These are phyloP conservation scores for Penicillium robsamsonii DNA, from an alignment of 495 filamentous ascomycete genomes.

Conservation along the genomic window DNA sequence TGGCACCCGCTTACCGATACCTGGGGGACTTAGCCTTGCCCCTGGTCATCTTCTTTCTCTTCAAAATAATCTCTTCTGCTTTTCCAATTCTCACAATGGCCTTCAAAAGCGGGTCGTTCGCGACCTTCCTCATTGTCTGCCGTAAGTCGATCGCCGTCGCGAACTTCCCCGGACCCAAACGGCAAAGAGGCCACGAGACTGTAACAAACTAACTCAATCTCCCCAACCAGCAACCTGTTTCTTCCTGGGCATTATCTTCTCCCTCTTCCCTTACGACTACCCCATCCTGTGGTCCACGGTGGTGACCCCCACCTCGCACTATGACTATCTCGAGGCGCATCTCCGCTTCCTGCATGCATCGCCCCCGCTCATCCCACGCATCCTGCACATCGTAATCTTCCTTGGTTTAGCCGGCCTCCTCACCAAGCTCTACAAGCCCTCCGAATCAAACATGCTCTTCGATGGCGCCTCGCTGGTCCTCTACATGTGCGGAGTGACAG, in stretches of 20 bases:
- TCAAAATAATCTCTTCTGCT: neutral
- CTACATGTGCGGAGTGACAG: constrained; percentile 85
- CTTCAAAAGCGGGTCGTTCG: constrained; percentile 60
- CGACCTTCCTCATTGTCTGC: constrained; percentile 93
- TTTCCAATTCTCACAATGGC: constrained; percentile 31
- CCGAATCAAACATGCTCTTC: constrained; percentile 92
- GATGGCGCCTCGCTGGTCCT: constrained; percentile 89
- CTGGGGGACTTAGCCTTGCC: constrained; percentile 14
- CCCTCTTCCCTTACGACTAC: constrained; percentile 96
- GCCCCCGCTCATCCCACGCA: constrained; percentile 84
- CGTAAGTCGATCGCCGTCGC: constrained; percentile 55
- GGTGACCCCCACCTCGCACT: constrained; percentile 61
- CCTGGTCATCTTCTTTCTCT: constrained; percentile 16
- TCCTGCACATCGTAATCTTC: constrained; percentile 88
- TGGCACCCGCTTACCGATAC: constrained; percentile 28
- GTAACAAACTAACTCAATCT: constrained; percentile 14
- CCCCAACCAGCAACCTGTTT: constrained; percentile 72
- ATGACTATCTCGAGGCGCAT: constrained; percentile 79
- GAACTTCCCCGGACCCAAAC: constrained; percentile 8
- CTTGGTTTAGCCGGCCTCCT: constrained; percentile 88
- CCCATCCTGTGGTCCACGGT: constrained; percentile 86
- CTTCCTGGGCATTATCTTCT: constrained; percentile 98
- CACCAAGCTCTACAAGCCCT: constrained; percentile 86
- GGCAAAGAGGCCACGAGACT: constrained; percentile 8
- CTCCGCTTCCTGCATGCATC: constrained; percentile 81